Base-by-base conservation (phyloP, 1,139 yeast genomes). In the Citeromyces hawaiiensis region DNA sequence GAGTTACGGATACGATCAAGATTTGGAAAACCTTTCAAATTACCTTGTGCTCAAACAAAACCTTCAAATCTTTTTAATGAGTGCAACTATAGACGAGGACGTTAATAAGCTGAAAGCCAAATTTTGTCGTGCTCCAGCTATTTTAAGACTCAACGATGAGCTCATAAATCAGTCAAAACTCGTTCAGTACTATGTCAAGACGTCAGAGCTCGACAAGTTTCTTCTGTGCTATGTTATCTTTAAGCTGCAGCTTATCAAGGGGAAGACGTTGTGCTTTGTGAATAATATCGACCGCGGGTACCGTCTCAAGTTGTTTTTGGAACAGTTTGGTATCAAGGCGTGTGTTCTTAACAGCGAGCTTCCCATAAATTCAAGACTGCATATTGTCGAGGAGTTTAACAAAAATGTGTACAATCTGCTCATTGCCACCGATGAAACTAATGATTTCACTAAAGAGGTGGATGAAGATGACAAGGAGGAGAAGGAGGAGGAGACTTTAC, bases 221-320 rank as follows among this genome's bases (percentile, higher is more conserved):
- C 65, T 93, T 50, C 64, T 93, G 40, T 76, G 93, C 35, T 93
- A 88, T 55, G 96, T 93, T 39, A 87, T 91, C 38, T 83, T 87
- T 69, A 93, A 93, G 59, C 70, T 93, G 52, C 75, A 76, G 47
- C 69, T 93, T 48, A 83, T 93, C 55, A 83, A 85, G 57, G 98
- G 98, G 34, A 93, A 93, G 58, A 81, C 94, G 2, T 64, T 93
- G 42, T 68, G 88, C 11, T 93, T 93, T 64, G 97, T 93, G 40
- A 91, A 93, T 58, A 82, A 83, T 52, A 83, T 88, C 48, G 98
- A 93, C 56, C 79, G 99, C 64, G 96, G 96, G 35, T 93, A 91
- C 61, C 74, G 96, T 54, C 68, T 93, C 47, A 87, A 87, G 56
- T 64, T 93, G 46, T 94, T 88, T 50, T 64, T 93, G 50, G 96